A percentile compares a stretch with the other conserved stretches of the same genome.
Evolutionary conservation across 192 early-diverging fungal genomes (phyloP).

Genomic region (Backusella liffmaniae): DNA sequence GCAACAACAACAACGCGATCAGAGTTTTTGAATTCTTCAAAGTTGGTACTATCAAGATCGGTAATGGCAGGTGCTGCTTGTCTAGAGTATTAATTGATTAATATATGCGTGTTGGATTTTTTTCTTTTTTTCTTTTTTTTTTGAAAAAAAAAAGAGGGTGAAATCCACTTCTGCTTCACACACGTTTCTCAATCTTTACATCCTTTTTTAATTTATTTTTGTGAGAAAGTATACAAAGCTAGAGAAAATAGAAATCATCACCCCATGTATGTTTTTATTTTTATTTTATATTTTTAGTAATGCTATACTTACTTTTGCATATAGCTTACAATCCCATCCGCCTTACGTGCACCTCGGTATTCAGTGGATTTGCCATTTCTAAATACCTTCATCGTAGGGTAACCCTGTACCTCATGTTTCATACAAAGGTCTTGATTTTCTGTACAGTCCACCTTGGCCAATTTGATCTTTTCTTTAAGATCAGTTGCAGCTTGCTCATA

Average conservation of each 20-base stretch:
- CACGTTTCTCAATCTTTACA: no score
- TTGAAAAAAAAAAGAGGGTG: no score
- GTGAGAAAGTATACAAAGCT: background rate
- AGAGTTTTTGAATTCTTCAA: conserved; percentile 73
- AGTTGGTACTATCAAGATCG: conserved; percentile 61
- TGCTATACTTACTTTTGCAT: conserved; percentile 78
- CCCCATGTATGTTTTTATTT: background rate
- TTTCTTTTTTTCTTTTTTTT: background rate
- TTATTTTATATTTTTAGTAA: background rate
- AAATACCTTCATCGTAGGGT: conserved; percentile 94
- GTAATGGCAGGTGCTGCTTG: conserved; percentile 84
- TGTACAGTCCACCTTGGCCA: conserved; percentile 98
- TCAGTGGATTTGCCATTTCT: conserved; percentile 64
- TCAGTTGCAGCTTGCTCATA: conserved; percentile 89
- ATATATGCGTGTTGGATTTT: background rate
- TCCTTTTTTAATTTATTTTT: no score
- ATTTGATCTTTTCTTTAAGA: conserved; percentile 71
- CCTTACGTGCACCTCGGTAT: conserved; percentile 88
- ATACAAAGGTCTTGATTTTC: conserved; percentile 81
- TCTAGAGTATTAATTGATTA: conserved; percentile 27
- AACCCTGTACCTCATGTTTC: conserved; percentile 80
- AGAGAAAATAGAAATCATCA: background rate
- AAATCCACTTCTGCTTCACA: no score
- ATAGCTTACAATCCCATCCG: conserved; percentile 83
- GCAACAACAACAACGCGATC: conserved; percentile 92